Conservation (phyloP, 176 grass and related monocot species). For the Puccinellia tenuiflora region DNA sequence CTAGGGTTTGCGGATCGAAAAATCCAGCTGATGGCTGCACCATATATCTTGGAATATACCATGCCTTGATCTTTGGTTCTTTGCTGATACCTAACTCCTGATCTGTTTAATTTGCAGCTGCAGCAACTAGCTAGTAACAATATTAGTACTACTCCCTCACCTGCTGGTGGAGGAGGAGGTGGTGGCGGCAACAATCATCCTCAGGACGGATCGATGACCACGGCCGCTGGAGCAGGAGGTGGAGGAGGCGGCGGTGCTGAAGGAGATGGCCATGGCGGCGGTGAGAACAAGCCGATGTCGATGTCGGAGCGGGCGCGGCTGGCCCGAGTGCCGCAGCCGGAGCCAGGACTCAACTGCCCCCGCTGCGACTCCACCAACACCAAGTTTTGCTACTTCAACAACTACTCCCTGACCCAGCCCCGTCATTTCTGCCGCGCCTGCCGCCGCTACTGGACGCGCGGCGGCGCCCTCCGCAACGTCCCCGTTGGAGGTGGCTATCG, state of each 20-base stretch:
- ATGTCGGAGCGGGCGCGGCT: constrained; percentile 33
- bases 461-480: constrained; percentile 67
- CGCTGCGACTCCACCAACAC: constrained; percentile 80
- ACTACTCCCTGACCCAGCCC: constrained; percentile 78
- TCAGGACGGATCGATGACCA: neutral
- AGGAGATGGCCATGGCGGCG: neutral
- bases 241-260: neutral
- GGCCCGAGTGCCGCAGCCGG: constrained; percentile 23
- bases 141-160: neutral
- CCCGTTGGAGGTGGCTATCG: constrained; percentile 52
- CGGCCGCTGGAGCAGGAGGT: neutral
- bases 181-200: neutral
- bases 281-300: neutral
- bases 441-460: constrained; percentile 93
- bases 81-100: neutral
- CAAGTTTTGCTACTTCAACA: constrained; percentile 98
- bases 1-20: constrained; percentile 1
- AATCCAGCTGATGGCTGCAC: neutral
- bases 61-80: too few relatives aligned
- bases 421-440: constrained; percentile 84
- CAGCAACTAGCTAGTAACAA: neutral
- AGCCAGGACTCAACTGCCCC: constrained; percentile 57
- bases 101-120: constrained; percentile 15
- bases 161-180: neutral
- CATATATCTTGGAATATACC: constrained; percentile 11